Evolutionary conservation across 1,284 basidiomycete genomes (phyloP).

Genomic region (Rhizoctonia solani): DNA sequence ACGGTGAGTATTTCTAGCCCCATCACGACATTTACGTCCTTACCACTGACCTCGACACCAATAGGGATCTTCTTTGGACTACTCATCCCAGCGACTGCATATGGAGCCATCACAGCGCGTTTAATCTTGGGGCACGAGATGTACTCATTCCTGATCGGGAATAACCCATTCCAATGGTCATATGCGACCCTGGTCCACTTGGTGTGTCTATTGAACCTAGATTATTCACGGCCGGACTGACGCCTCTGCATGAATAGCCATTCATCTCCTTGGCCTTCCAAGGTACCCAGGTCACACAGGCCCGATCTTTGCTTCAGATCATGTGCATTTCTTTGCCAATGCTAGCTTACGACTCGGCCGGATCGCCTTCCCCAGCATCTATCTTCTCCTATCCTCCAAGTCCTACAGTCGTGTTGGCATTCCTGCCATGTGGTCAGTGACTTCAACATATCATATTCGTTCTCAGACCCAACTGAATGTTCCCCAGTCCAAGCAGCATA

Average conservation of each 20-base stretch:
- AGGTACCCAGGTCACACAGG: constrained; percentile 30
- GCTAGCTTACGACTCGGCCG: constrained; percentile 34
- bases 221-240: no score
- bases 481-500: constrained; percentile 24
- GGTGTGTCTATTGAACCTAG: neutral
- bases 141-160: constrained; percentile 29
- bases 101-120: constrained; percentile 24
- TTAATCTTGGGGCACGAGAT: constrained; percentile 24
- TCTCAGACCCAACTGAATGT: neutral
- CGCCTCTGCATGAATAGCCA: no score
- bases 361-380: constrained; percentile 10
- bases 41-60: neutral
- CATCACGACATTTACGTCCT: neutral
- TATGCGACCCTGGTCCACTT: constrained; percentile 24
- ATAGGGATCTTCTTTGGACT: constrained; percentile 31
- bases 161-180: constrained; percentile 31
- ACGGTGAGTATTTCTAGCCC: neutral
- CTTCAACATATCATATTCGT: neutral
- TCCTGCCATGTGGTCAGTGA: constrained; percentile 20
- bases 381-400: constrained; percentile 25
- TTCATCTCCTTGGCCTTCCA: constrained; percentile 31
- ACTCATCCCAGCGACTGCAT: constrained; percentile 25
- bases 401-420: constrained; percentile 21
- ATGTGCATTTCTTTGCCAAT: constrained; percentile 34
- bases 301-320: constrained; percentile 19